Evolutionary conservation across 805 yeast genomes (phyloP).

Genomic region (Wilhelminamyces savonicus): DNA sequence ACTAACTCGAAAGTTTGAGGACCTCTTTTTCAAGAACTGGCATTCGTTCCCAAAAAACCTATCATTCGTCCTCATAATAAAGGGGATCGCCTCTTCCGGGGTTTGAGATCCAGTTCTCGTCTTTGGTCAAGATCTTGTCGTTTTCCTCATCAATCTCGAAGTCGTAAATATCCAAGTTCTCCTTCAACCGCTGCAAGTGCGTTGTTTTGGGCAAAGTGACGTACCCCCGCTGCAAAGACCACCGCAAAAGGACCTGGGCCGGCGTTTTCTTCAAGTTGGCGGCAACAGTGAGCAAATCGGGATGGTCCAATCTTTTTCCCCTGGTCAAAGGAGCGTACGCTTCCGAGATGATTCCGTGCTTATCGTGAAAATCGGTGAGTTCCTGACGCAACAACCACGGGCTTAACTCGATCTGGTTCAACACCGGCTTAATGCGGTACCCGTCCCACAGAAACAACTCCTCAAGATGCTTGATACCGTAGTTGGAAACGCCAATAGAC

Average conservation of each 20-base stretch:
- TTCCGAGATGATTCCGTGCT: conserved; percentile 51
- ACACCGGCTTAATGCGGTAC: conserved; percentile 60
- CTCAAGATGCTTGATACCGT: conserved; percentile 51
- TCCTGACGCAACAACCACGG: conserved; percentile 64
- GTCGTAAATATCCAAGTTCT: conserved; percentile 15
- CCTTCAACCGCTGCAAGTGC: conserved; percentile 14
- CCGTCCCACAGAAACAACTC: conserved; percentile 54
- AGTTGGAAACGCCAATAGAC: conserved; percentile 77
- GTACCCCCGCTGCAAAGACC: conserved; percentile 44
- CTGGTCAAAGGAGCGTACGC: conserved; percentile 80
- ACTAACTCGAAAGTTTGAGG: too few species aligned
- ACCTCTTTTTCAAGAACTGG: too few species aligned
- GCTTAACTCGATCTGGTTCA: conserved; percentile 73
- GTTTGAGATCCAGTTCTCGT: too few species aligned
- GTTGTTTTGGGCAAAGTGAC: conserved; percentile 31
- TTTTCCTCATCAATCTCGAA: too few species aligned
- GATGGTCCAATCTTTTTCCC: conserved; percentile 41
- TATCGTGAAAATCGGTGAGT: conserved; percentile 45
- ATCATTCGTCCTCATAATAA: too few species aligned
- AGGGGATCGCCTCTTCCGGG: too few species aligned
- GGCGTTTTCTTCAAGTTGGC: too few species aligned
- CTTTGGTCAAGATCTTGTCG: too few species aligned
- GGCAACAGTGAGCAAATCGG: too few species aligned
- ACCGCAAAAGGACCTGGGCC: conserved; percentile 43
- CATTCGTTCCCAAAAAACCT: too few species aligned